These are phyloP conservation scores for Pichia gijzeniarum DNA, from an alignment of 805 yeast genomes.

Conservation along the genomic window DNA sequence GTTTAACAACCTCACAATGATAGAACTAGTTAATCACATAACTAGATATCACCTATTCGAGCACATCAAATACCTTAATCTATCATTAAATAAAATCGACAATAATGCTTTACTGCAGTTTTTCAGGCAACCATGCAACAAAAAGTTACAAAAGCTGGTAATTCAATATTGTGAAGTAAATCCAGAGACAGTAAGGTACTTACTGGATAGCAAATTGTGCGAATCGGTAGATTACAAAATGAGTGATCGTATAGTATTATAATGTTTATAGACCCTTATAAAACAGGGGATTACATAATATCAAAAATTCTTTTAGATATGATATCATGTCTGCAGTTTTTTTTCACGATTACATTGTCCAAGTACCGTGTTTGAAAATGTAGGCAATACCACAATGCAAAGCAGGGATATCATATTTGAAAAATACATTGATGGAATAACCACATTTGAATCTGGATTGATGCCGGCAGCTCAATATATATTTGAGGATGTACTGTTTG, in stretches of 20 bases:
- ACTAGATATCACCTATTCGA: neutral
- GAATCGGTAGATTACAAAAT: slow-evolving; percentile 5
- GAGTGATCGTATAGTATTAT: slow-evolving; percentile 4
- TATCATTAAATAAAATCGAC: slow-evolving; percentile 7
- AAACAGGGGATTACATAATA: neutral
- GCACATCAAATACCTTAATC: slow-evolving; percentile 2
- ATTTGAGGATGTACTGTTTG: neutral
- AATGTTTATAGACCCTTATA: neutral
- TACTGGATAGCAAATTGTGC: neutral
- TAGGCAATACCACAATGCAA: neutral
- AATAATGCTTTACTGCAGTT: neutral
- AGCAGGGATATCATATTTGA: slow-evolving; percentile 1
- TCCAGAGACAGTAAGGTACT: slow-evolving; percentile 1
- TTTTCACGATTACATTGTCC: too few species aligned
- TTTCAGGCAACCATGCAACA: neutral
- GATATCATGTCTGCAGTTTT: too few species aligned
- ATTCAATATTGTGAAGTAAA: slow-evolving; percentile 5
- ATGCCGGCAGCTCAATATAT: neutral
- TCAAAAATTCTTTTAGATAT: too few species aligned
- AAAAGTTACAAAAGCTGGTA: neutral
- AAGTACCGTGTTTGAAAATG: neutral
- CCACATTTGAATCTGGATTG: slow-evolving; percentile 5
- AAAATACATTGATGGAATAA: neutral
- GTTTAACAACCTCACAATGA: slow-evolving; percentile 1
- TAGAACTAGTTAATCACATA: neutral